Percentiles rank a stretch among this genome's conserved stretches.
These are phyloP conservation scores for Phytopythium cucurbitacearum DNA, from an alignment of 352 stramenopile species.

Conservation along the genomic window DNA sequence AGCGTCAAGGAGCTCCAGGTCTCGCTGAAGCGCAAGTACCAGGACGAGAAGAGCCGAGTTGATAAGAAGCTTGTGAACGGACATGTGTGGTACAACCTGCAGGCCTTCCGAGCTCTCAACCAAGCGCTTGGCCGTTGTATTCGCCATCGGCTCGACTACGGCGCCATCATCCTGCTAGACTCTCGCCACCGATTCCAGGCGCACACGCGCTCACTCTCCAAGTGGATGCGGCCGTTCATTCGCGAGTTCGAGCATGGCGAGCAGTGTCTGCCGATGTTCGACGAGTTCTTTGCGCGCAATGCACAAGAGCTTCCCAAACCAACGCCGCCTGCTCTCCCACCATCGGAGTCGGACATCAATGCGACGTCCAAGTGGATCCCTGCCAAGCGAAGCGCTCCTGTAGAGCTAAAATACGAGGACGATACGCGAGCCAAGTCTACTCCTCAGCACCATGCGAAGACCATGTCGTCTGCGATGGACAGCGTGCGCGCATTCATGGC, in stretches of 20 bases:
- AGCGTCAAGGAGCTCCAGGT: slow-evolving; percentile 92
- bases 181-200: slow-evolving; percentile 66
- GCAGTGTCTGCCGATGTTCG: slow-evolving; percentile 55
- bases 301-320: slow-evolving; percentile 26
- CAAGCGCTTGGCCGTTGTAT: slow-evolving; percentile 98
- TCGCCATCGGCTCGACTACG: slow-evolving; percentile 97
- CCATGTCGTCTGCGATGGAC: slow-evolving; percentile 18
- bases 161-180: slow-evolving; percentile 96
- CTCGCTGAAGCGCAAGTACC: slow-evolving; percentile 74
- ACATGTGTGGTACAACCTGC: slow-evolving; percentile 95
- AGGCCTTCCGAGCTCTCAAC: slow-evolving; percentile 98
- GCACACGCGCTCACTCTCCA: slow-evolving; percentile 63
- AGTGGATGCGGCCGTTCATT: slow-evolving; percentile 77
- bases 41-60: slow-evolving; percentile 65
- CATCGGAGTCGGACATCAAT: slow-evolving; percentile 2
- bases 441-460: neutral
- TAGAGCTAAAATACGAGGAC: slow-evolving; percentile 43
- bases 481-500: slow-evolving; percentile 32
- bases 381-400: slow-evolving; percentile 7
- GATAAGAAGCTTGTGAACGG: slow-evolving; percentile 70
- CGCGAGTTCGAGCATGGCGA: slow-evolving; percentile 67
- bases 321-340: slow-evolving; percentile 1
- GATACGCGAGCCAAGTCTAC: neutral
- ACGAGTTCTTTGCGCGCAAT: slow-evolving; percentile 66
- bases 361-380: neutral